phyloP scores from a whole-genome alignment of 164 flowering plant genomes.

The Santalum album region DNA sequence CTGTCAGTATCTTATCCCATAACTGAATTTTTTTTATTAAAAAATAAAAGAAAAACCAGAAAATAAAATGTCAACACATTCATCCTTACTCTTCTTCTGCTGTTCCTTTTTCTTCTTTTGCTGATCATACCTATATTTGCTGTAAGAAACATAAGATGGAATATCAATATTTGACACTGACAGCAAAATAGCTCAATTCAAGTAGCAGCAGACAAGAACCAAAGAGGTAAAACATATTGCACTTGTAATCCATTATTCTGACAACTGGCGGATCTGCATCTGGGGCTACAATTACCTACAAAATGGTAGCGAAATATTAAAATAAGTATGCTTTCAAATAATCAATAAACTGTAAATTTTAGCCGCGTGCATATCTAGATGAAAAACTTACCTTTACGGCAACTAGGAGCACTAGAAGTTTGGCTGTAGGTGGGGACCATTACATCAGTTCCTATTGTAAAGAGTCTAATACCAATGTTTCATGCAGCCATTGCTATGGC shows the following conservation, averaged over 20 bases:
- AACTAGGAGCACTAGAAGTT: too few relatives aligned
- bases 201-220: background rate
- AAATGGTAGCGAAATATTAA: background rate
- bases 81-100: slow-evolving; percentile 81
- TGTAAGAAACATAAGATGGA: slow-evolving; percentile 24
- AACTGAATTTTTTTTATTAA: slow-evolving; percentile 6
- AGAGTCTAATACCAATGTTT: too few relatives aligned
- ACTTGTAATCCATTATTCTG: slow-evolving; percentile 88
- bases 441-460: too few relatives aligned
- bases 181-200: too few relatives aligned
- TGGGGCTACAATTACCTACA: slow-evolving; percentile 78
- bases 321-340: too few relatives aligned
- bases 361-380: too few relatives aligned
- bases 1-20: slow-evolving; percentile 13
- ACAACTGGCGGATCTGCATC: slow-evolving; percentile 95
- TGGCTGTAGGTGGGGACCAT: too few relatives aligned
- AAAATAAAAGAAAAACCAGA: slow-evolving; percentile 5
- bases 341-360: too few relatives aligned
- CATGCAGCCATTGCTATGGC: too few relatives aligned
- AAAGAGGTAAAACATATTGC: slow-evolving; percentile 17
- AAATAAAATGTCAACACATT: too few relatives aligned
- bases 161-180: slow-evolving; percentile 4
- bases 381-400: too few relatives aligned
- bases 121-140: slow-evolving; percentile 77
- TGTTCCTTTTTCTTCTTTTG: slow-evolving; percentile 83